A percentile compares a stretch with the other conserved stretches of the same genome.
Evolutionary conservation across 169 alveolate genomes (phyloP).

Genomic region (Cryptosporidium muris): DNA sequence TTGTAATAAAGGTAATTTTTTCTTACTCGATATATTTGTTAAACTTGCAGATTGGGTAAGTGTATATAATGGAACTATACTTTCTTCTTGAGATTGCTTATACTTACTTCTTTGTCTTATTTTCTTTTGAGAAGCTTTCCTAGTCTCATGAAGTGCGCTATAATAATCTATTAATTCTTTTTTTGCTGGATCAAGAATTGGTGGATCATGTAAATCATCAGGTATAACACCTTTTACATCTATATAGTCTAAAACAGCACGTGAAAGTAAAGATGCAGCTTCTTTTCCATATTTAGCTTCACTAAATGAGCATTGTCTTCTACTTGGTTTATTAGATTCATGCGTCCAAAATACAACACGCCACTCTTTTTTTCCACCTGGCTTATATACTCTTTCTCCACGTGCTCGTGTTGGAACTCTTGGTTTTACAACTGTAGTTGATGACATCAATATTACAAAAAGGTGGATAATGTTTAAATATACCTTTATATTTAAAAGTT

Average conservation of each 20-base stretch:
- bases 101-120: slow-evolving; percentile 3
- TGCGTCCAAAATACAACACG: slow-evolving; percentile 70
- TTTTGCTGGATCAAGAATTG: slow-evolving; percentile 64
- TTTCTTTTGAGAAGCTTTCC: slow-evolving; percentile 51
- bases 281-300: slow-evolving; percentile 68
- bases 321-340: slow-evolving; percentile 61
- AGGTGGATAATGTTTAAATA: neutral
- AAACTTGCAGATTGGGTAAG: slow-evolving; percentile 27
- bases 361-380: slow-evolving; percentile 70
- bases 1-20: neutral
- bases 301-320: slow-evolving; percentile 71
- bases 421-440: slow-evolving; percentile 18
- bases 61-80: slow-evolving; percentile 58
- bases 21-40: neutral
- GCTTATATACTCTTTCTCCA: slow-evolving; percentile 67
- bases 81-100: slow-evolving; percentile 12
- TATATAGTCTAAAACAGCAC: slow-evolving; percentile 65
- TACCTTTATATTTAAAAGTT: too few relatives aligned
- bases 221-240: slow-evolving; percentile 68
- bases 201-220: slow-evolving; percentile 70
- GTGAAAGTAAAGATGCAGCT: slow-evolving; percentile 60
- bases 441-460: slow-evolving; percentile 1
- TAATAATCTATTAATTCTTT: slow-evolving; percentile 58
- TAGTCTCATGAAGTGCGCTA: slow-evolving; percentile 61
- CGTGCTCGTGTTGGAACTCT: slow-evolving; percentile 66